Evolutionary conservation across 2,329 filamentous ascomycete species (phyloP).

Genomic region (Emergomyces pasteurianus): DNA sequence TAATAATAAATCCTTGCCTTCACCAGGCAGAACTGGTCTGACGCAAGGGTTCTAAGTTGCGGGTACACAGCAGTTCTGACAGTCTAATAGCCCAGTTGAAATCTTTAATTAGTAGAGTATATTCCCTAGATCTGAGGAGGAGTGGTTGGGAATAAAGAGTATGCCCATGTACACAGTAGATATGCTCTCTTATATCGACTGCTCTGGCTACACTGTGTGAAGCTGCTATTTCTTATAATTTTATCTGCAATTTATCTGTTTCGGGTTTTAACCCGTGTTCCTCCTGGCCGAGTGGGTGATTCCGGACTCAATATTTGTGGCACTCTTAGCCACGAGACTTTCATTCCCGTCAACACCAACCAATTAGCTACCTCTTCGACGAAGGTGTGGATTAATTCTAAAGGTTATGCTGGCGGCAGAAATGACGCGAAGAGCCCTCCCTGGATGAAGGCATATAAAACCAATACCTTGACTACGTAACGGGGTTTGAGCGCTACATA

Average conservation of each 20-base stretch:
- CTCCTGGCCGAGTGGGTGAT: no score
- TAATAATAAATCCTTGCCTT: not conserved
- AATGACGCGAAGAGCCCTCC: slow-evolving; percentile 78
- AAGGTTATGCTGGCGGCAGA: slow-evolving; percentile 64
- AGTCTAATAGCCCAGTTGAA: no score
- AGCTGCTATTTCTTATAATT: no score
- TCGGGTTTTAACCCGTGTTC: no score
- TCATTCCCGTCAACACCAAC: not conserved
- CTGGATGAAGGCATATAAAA: slow-evolving; percentile 75
- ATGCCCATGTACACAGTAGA: not conserved
- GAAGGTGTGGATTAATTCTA: not conserved
- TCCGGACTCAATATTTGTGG: no score
- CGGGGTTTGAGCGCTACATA: slow-evolving; percentile 10
- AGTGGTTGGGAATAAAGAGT: not conserved
- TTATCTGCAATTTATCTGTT: no score
- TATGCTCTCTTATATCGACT: no score
- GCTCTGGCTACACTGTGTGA: no score
- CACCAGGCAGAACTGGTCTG: not conserved
- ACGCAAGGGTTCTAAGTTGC: not conserved
- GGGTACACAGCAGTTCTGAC: no score
- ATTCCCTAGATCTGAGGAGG: no score
- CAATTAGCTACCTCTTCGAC: not conserved
- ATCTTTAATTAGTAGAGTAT: no score
- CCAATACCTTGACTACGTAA: slow-evolving; percentile 52
- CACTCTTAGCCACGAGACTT: not conserved